These are phyloP conservation scores for Tetraselmis chui DNA, from an alignment of 139 green algal species.

Conservation along the genomic window DNA sequence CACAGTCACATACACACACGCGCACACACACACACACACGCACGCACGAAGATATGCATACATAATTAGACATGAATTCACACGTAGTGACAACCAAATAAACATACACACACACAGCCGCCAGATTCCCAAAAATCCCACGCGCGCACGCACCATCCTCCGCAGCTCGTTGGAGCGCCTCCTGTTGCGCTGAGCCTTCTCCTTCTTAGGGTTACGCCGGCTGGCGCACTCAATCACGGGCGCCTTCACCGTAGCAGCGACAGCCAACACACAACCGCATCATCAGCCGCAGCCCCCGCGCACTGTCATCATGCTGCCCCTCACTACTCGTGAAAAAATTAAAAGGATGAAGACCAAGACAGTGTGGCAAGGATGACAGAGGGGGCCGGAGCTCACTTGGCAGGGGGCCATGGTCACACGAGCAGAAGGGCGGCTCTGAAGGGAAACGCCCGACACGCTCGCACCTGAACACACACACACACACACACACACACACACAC, in stretches of 20 bases:
- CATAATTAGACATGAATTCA: too few relatives aligned
- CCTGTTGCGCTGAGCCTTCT: background rate
- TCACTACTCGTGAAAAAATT: too few relatives aligned
- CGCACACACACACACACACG: too few relatives aligned
- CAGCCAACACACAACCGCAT: background rate
- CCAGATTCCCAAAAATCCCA: too few relatives aligned
- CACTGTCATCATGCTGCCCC: background rate
- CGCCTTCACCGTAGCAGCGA: background rate
- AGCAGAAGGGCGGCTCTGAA: background rate
- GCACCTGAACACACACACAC: background rate
- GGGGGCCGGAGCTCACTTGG: background rate
- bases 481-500: background rate
- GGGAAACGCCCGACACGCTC: background rate
- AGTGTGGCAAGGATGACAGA: background rate
- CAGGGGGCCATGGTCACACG: background rate
- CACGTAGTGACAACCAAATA: too few relatives aligned
- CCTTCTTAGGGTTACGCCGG: background rate
- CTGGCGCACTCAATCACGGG: background rate
- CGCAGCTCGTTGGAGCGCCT: background rate
- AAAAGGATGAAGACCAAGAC: too few relatives aligned
- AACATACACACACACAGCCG: too few relatives aligned
- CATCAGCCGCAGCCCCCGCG: too few relatives aligned
- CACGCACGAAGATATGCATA: too few relatives aligned
- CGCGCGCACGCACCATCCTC: background rate
- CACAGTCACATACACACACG: too few relatives aligned